Evolutionary conservation across 257 asterid genomes (phyloP).

Genomic region (Nicotiana attenuata): DNA sequence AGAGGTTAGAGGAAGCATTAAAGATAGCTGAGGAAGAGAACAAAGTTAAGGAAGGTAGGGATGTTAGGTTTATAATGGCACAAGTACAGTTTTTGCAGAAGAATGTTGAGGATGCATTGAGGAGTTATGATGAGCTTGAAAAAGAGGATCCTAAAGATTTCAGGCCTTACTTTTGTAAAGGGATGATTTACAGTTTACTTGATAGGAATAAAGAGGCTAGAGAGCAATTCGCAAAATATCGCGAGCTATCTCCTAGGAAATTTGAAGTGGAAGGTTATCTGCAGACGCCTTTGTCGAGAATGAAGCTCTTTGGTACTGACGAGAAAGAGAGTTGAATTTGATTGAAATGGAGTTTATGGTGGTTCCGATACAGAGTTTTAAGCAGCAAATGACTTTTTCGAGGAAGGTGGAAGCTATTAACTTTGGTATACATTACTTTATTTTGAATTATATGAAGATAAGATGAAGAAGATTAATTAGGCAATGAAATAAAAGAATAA

Average conservation of each 20-base stretch:
- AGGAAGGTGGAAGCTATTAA: background rate
- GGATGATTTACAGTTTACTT: conserved; percentile 68
- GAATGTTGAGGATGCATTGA: conserved; percentile 76
- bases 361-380: background rate
- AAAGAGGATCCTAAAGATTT: conserved; percentile 80
- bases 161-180: conserved; percentile 85
- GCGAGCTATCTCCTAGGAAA: conserved; percentile 65
- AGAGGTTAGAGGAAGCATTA: conserved; percentile 63
- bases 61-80: conserved; percentile 77
- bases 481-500: background rate
- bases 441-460: background rate
- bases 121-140: conserved; percentile 62
- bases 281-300: conserved; percentile 67
- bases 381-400: background rate
- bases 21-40: conserved; percentile 53
- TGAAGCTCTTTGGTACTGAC: conserved; percentile 72
- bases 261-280: conserved; percentile 83
- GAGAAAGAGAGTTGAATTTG: conserved; percentile 34
- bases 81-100: conserved; percentile 77
- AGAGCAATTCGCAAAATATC: conserved; percentile 62
- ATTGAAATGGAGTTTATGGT: background rate
- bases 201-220: conserved; percentile 65
- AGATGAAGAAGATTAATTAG: background rate
- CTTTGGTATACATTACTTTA: background rate
- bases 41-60: conserved; percentile 64